These are phyloP conservation scores for Aegilops tauschii DNA, from an alignment of 176 grass and related monocot genomes.

Conservation along the genomic window DNA sequence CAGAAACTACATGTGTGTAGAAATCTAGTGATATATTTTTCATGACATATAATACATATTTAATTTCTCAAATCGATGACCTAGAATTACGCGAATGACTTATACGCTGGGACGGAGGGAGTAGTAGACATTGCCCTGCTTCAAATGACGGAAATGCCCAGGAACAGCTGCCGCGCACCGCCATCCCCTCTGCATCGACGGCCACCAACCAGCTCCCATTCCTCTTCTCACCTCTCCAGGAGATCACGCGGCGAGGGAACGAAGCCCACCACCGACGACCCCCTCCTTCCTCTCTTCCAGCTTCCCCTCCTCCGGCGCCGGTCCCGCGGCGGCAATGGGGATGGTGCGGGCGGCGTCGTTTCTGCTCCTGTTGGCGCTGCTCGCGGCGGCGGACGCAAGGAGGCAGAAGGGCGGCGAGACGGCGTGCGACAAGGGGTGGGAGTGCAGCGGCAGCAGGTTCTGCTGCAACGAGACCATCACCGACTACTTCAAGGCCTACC, in stretches of 20 bases:
- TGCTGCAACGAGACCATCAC: conserved; percentile 86
- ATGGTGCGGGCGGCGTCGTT: conserved; percentile 1
- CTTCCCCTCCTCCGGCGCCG: background rate
- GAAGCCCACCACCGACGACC: conserved; percentile 16
- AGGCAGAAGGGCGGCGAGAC: conserved; percentile 30
- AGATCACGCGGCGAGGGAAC: background rate
- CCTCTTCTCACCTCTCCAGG: background rate
- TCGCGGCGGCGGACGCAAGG: conserved; percentile 16
- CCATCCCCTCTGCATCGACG: background rate
- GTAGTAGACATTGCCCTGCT: too few relatives aligned
- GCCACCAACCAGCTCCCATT: conserved; percentile 17
- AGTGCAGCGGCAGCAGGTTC: conserved; percentile 73
- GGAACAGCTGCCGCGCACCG: background rate
- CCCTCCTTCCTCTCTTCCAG: background rate
- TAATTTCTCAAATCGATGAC: too few relatives aligned
- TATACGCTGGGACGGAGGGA: too few relatives aligned
- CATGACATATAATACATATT: too few relatives aligned
- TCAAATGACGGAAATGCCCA: background rate
- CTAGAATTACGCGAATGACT: too few relatives aligned
- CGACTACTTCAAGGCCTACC: conserved; percentile 78
- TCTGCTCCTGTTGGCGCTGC: conserved; percentile 20
- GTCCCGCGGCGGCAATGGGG: conserved; percentile 1
- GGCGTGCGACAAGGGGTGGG: conserved; percentile 82
- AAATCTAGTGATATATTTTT: too few relatives aligned
- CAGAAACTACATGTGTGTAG: too few relatives aligned